Evolutionary conservation across 179 eudicot genomes (phyloP).

Genomic region (Beta corolliflora): DNA sequence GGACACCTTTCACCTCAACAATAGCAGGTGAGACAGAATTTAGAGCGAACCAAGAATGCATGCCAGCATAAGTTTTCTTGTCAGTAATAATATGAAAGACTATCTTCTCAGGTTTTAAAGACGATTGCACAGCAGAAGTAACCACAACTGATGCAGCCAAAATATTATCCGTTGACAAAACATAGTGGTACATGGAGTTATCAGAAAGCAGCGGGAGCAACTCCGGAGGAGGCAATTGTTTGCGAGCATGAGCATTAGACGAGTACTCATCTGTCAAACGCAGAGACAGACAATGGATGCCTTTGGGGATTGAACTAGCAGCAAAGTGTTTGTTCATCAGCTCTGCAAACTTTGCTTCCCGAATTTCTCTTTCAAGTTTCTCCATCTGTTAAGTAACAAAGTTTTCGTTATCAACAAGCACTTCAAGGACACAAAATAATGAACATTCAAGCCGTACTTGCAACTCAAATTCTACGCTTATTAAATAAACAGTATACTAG

Average conservation of each 20-base stretch:
- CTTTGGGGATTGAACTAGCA: slow-evolving; percentile 92
- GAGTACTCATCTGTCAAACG: slow-evolving; percentile 98
- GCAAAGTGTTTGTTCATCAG: slow-evolving; percentile 89
- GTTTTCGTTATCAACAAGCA: not conserved
- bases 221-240: slow-evolving; percentile 93
- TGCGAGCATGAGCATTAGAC: slow-evolving; percentile 97
- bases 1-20: slow-evolving; percentile 93
- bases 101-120: slow-evolving; percentile 67
- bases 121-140: slow-evolving; percentile 73
- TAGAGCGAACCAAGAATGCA: slow-evolving; percentile 99
- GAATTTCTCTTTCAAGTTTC: slow-evolving; percentile 74
- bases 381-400: slow-evolving; percentile 65
- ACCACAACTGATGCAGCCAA: slow-evolving; percentile 98
- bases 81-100: slow-evolving; percentile 97
- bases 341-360: slow-evolving; percentile 87
- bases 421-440: not conserved
- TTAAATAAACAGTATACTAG: not conserved
- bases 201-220: slow-evolving; percentile 81
- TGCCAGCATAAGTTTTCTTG: slow-evolving; percentile 97
- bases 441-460: not conserved
- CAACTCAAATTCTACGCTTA: not conserved
- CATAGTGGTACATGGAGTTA: slow-evolving; percentile 82
- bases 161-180: slow-evolving; percentile 84
- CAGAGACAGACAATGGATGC: slow-evolving; percentile 91
- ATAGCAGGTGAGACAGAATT: slow-evolving; percentile 84